Conservation (phyloP, 202 grass and related monocot genomes). For the Musa balbisiana region DNA sequence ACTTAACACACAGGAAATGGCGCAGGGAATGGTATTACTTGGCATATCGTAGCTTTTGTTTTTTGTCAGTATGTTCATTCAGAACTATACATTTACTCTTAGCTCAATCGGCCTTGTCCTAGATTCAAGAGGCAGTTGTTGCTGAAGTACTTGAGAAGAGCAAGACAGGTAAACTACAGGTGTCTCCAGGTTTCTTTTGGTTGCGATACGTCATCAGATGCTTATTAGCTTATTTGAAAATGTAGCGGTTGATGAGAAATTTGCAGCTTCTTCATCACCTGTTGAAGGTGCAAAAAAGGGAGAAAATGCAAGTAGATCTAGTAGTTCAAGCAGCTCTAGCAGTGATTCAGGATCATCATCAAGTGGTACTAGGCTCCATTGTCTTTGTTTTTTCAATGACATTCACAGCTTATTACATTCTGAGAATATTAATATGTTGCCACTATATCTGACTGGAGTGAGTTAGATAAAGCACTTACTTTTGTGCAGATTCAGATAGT, state of each 20-base stretch:
- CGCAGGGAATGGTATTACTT: constrained; percentile 51
- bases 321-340: constrained; percentile 83
- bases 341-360: constrained; percentile 78
- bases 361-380: constrained; percentile 40
- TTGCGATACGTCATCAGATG: neutral
- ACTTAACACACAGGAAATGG: constrained; percentile 27
- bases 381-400: neutral
- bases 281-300: constrained; percentile 48
- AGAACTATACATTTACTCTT: neutral
- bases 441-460: no score
- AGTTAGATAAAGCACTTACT: neutral
- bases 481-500: constrained; percentile 70
- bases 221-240: constrained; percentile 16
- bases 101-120: neutral
- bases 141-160: constrained; percentile 36
- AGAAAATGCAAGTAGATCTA: constrained; percentile 53
- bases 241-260: constrained; percentile 53
- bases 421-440: no score
- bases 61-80: neutral
- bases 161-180: constrained; percentile 29
- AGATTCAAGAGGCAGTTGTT: constrained; percentile 37
- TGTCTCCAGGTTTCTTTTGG: neutral
- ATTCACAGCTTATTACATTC: neutral
- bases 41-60: neutral
- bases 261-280: constrained; percentile 51